Conservation (phyloP, 768 basidiomycete species). For the Chalciporus pseudorubinellus region DNA sequence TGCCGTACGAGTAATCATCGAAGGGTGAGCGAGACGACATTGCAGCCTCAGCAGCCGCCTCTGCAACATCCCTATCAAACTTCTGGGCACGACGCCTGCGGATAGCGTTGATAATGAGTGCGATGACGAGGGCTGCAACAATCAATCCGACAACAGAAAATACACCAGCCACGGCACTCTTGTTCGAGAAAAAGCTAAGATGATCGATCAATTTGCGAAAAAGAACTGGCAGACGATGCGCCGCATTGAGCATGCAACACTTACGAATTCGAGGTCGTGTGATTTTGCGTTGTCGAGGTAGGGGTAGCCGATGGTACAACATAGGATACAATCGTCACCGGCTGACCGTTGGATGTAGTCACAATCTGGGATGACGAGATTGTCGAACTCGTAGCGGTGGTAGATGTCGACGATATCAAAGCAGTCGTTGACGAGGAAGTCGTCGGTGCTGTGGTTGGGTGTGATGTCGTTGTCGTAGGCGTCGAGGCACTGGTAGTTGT, state of each 20-base stretch:
- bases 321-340: slow-evolving; percentile 9
- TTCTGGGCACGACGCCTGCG: slow-evolving; percentile 62
- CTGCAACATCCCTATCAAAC: slow-evolving; percentile 73
- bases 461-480: neutral
- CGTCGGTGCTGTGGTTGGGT: slow-evolving; percentile 1
- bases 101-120: slow-evolving; percentile 47
- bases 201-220: neutral
- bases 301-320: neutral
- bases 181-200: slow-evolving; percentile 68
- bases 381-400: neutral
- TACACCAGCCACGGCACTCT: slow-evolving; percentile 66
- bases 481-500: neutral
- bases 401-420: neutral
- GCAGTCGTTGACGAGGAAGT: neutral
- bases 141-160: slow-evolving; percentile 72
- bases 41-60: slow-evolving; percentile 64
- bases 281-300: neutral
- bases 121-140: slow-evolving; percentile 48
- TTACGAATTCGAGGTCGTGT: slow-evolving; percentile 22
- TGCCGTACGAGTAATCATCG: slow-evolving; percentile 42
- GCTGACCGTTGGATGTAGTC: slow-evolving; percentile 5
- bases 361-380: neutral
- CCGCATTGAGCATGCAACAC: slow-evolving; percentile 6
- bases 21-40: slow-evolving; percentile 50
- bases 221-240: neutral